Base-by-base conservation (phyloP, 257 asterid species). In the Solanum medicagineum region DNA sequence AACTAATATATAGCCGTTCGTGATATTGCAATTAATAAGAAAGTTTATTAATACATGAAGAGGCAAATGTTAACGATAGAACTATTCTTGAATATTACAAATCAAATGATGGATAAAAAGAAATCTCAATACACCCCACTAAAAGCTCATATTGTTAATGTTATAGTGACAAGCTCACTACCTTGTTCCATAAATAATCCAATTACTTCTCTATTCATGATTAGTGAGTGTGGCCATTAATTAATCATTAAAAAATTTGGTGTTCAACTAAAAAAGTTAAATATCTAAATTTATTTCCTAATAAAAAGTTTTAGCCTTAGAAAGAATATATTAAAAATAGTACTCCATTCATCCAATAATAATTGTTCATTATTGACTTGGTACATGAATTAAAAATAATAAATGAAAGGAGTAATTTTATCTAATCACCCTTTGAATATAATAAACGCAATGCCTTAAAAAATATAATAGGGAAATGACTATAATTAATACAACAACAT, bases 361-460 rank as follows among this genome's bases (percentile, higher is more conserved):
- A 36, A 36, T 4, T 36, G 6, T 36, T 36, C 1, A 36, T 5
- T 4, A 4, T 36, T 36, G 40, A 4, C 6, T 36, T 36, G 42
- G 1, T 5, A 36, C 1, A 36, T 4, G 42, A 1, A 36, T 36
- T 36, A 36, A 36, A 36, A 36, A 36, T 36, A 36, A 4, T 36
- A 36, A 36, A 5, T 4, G 1, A 36, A 3, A 36, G 5, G 1
- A 36, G 42, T 0, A 36, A 5, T 36, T 5, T 36, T 36, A 36
- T 36, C 1, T 4, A 36, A 36, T 36, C 42, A 4, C 42, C 6
- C 7, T 36, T 36, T 36, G 5, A 36, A 36, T 36, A 36, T 36
- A 36, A 36, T 36, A 36, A 36, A 4, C 0, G 0, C 1, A 36
- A 36, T 36, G 0, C 1, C 6, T 36, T 36, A 1, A 36, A 36